phyloP scores from a whole-genome alignment of 2,329 filamentous ascomycete genomes.

The Arachnopeziza araneosa region DNA sequence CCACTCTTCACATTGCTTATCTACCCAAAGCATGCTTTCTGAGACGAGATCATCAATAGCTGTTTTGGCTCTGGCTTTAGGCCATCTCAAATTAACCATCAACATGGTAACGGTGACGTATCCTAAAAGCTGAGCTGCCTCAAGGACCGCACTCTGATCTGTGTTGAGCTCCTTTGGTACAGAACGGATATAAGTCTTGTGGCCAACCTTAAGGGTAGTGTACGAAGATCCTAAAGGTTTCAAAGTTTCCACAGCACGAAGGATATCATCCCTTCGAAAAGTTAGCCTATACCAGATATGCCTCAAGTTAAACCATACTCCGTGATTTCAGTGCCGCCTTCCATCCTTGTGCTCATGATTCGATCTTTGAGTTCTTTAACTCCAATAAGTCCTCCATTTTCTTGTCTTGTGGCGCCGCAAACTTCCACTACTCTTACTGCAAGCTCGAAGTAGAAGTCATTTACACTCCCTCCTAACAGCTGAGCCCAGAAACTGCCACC shows the following conservation, averaged over 20 bases:
- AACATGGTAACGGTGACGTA: slow-evolving; percentile 90
- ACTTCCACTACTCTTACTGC: slow-evolving; percentile 94
- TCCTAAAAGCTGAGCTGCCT: slow-evolving; percentile 83
- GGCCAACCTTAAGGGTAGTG: slow-evolving; percentile 76
- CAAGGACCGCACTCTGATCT: slow-evolving; percentile 87
- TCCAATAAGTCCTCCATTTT: slow-evolving; percentile 90
- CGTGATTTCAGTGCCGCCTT: slow-evolving; percentile 70
- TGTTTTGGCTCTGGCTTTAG: slow-evolving; percentile 75
- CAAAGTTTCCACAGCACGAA: slow-evolving; percentile 81
- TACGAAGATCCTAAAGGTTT: slow-evolving; percentile 85
- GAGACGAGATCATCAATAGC: slow-evolving; percentile 85
- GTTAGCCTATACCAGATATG: slow-evolving; percentile 9
- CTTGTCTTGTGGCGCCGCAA: slow-evolving; percentile 75
- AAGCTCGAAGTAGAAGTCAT: slow-evolving; percentile 98
- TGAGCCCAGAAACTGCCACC: slow-evolving; percentile 82
- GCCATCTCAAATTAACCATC: slow-evolving; percentile 80
- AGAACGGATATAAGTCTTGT: slow-evolving; percentile 81
- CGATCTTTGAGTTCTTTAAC: slow-evolving; percentile 73
- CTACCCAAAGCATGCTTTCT: slow-evolving; percentile 91
- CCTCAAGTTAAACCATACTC: slow-evolving; percentile 49
- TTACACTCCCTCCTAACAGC: slow-evolving; percentile 83
- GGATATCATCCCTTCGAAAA: slow-evolving; percentile 70
- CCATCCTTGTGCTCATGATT: slow-evolving; percentile 66
- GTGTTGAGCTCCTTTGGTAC: slow-evolving; percentile 93
- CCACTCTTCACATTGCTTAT: slow-evolving; percentile 76